Evolutionary conservation across 208 protist species (phyloP).

Genomic region (Crithidia expoeki): DNA sequence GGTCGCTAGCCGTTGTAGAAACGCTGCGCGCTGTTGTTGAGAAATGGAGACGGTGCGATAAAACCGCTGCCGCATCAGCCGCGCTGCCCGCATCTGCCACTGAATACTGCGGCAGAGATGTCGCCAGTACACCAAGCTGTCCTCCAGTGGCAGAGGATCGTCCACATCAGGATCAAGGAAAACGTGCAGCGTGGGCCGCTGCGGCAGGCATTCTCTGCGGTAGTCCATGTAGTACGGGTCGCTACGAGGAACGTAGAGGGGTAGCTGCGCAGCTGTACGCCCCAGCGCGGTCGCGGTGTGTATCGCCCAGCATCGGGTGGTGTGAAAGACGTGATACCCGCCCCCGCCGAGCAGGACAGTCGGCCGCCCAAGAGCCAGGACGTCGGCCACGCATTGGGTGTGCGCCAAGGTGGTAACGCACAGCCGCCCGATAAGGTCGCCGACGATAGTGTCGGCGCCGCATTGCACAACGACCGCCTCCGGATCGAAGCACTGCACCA

Average conservation of each 20-base stretch:
- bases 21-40: conserved; percentile 10
- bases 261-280: conserved; percentile 50
- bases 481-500: conserved; percentile 96
- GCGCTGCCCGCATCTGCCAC: conserved; percentile 64
- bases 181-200: conserved; percentile 76
- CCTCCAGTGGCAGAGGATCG: conserved; percentile 44
- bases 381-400: conserved; percentile 94
- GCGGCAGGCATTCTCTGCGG: conserved; percentile 58
- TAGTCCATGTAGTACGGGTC: conserved; percentile 85
- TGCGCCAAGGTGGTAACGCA: conserved; percentile 95
- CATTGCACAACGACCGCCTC: conserved; percentile 99
- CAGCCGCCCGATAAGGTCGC: conserved; percentile 97
- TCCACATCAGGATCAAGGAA: conserved; percentile 75
- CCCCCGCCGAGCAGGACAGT: conserved; percentile 98
- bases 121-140: conserved; percentile 67
- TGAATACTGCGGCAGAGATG: conserved; percentile 65
- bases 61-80: conserved; percentile 56
- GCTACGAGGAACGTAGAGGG: conserved; percentile 64
- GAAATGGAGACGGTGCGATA: conserved; percentile 42
- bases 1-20: conserved; percentile 1
- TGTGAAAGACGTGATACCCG: conserved; percentile 99
- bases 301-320: conserved; percentile 98
- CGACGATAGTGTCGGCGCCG: conserved; percentile 97
- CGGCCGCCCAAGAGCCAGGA: conserved; percentile 94
- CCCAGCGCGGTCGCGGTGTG: conserved; percentile 94